phyloP scores from a whole-genome alignment of 768 basidiomycete genomes.

The Termitomyces sp. region DNA sequence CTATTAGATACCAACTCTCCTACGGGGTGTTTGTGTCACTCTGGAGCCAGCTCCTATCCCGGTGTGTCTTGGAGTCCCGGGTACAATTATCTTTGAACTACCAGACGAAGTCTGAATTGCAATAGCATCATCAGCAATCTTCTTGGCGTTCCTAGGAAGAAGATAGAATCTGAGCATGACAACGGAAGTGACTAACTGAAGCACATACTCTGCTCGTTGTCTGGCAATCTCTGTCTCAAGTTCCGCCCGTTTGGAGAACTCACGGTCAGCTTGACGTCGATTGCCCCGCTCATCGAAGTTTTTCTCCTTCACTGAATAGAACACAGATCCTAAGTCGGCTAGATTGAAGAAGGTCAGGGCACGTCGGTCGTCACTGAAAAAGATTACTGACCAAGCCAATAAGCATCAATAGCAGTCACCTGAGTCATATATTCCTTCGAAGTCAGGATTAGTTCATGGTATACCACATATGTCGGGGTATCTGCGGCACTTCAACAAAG shows the following conservation, averaged over 20 bases:
- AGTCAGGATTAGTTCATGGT: conserved; percentile 93
- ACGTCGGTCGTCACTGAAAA: neutral
- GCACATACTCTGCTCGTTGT: conserved; percentile 67
- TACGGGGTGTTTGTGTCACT: conserved; percentile 69
- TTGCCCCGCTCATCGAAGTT: conserved; percentile 89
- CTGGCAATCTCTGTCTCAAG: conserved; percentile 88
- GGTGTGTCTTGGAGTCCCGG: conserved; percentile 72
- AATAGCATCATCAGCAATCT: conserved; percentile 54
- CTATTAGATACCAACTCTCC: conserved; percentile 58
- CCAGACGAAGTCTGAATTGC: conserved; percentile 48
- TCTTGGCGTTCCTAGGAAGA: conserved; percentile 47
- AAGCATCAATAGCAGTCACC: conserved; percentile 96
- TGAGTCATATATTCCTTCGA: conserved; percentile 99
- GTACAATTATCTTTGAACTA: conserved; percentile 65
- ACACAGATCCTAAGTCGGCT: conserved; percentile 94
- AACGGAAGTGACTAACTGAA: conserved; percentile 5
- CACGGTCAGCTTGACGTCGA: conserved; percentile 72
- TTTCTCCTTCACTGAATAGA: conserved; percentile 97
- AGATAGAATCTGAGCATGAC: neutral
- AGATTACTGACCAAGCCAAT: conserved; percentile 76
- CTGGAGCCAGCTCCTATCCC: conserved; percentile 61
- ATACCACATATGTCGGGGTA: conserved; percentile 94
- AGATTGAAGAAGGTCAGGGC: conserved; percentile 2
- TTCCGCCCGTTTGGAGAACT: conserved; percentile 89
- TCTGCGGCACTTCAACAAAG: conserved; percentile 38